These are phyloP conservation scores for Globisporangium alternatum DNA, from an alignment of 352 stramenopile genomes.

Conservation along the genomic window DNA sequence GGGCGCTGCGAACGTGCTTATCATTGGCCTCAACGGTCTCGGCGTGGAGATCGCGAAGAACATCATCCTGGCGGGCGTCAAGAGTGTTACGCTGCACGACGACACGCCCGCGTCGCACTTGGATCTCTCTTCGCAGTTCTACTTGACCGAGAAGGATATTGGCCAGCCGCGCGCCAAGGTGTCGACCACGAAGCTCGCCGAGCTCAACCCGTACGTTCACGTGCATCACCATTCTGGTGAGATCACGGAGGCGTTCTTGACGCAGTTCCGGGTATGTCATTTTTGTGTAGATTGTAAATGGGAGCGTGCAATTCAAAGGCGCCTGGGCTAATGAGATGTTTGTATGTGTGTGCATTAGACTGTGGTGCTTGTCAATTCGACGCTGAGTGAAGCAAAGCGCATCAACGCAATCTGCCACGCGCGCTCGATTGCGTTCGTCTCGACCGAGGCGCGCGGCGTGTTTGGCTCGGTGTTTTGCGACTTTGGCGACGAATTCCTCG, in stretches of 20 bases:
- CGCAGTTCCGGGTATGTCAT: slow-evolving; percentile 66
- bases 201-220: slow-evolving; percentile 97
- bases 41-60: slow-evolving; percentile 99
- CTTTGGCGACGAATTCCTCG: slow-evolving; percentile 94
- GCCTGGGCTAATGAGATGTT: background rate
- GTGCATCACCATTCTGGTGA: slow-evolving; percentile 63
- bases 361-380: slow-evolving; percentile 85
- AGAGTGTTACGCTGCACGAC: slow-evolving; percentile 95
- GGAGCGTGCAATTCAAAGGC: background rate
- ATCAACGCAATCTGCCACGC: slow-evolving; percentile 86
- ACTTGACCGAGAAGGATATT: slow-evolving; percentile 89
- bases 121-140: slow-evolving; percentile 96
- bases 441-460: slow-evolving; percentile 89
- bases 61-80: slow-evolving; percentile 95
- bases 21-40: slow-evolving; percentile 94
- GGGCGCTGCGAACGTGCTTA: slow-evolving; percentile 92
- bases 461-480: slow-evolving; percentile 98
- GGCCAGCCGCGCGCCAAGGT: slow-evolving; percentile 81
- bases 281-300: background rate
- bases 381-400: slow-evolving; percentile 59
- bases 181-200: slow-evolving; percentile 88
- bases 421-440: slow-evolving; percentile 91
- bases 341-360: slow-evolving; percentile 1
- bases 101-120: slow-evolving; percentile 72
- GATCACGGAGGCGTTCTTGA: slow-evolving; percentile 70